A percentile compares a stretch with the other conserved stretches of the same genome.
Evolutionary conservation across 2,329 filamentous ascomycete species (phyloP).

Genomic region (Stachybotrys chlorohalonatus): DNA sequence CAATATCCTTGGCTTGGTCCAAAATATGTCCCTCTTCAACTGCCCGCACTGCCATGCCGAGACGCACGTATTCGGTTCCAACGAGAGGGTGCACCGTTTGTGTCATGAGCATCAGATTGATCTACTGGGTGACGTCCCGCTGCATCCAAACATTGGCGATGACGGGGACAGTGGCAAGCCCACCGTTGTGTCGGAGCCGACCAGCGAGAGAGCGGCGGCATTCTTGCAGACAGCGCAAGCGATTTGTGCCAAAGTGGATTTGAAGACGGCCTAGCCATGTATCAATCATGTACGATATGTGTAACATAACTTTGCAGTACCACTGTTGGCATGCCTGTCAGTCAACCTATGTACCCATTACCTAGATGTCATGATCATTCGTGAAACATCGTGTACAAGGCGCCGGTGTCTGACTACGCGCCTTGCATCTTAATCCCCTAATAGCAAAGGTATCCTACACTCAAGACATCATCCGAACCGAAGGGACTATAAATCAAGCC

Average conservation of each 20-base stretch:
- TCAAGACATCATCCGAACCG: not conserved
- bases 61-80: slow-evolving; percentile 65
- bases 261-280: slow-evolving; percentile 8
- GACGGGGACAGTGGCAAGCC: slow-evolving; percentile 83
- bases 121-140: slow-evolving; percentile 81
- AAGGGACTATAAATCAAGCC: not conserved
- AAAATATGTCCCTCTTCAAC: slow-evolving; percentile 82
- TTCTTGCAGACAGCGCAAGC: slow-evolving; percentile 63
- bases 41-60: slow-evolving; percentile 71
- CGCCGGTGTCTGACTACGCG: not conserved
- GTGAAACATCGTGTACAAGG: not conserved
- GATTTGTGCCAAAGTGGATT: slow-evolving; percentile 36
- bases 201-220: slow-evolving; percentile 59
- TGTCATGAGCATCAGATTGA: slow-evolving; percentile 66
- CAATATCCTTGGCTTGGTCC: slow-evolving; percentile 75
- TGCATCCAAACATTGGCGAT: slow-evolving; percentile 78
- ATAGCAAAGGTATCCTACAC: not conserved
- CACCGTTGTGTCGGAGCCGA: slow-evolving; percentile 79
- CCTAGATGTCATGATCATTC: not conserved
- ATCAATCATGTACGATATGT: slow-evolving; percentile 1
- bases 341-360: not conserved
- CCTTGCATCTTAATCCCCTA: not conserved
- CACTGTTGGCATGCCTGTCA: not conserved
- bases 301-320: slow-evolving; percentile 2
- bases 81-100: slow-evolving; percentile 54